Conservation (phyloP, 1,284 basidiomycete species). For the Naganishia albida region DNA sequence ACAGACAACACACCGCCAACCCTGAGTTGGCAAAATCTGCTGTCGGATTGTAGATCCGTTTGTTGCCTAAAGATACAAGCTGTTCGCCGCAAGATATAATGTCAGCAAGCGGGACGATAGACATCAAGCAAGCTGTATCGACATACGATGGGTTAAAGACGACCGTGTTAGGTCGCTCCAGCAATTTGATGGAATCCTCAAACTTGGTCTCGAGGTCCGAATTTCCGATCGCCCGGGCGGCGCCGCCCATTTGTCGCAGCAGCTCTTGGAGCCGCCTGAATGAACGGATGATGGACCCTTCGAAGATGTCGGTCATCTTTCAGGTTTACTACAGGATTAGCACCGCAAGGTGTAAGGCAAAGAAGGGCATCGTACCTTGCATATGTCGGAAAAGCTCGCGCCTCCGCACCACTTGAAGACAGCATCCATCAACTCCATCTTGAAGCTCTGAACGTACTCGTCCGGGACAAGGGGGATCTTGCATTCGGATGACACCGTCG, state of each 20-base stretch:
- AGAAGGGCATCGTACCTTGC: slow-evolving; percentile 70
- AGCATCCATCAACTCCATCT: slow-evolving; percentile 96
- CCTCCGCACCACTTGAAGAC: slow-evolving; percentile 97
- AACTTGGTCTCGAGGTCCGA: slow-evolving; percentile 89
- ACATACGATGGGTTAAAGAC: slow-evolving; percentile 80
- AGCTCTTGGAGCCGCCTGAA: slow-evolving; percentile 93
- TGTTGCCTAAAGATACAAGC: slow-evolving; percentile 24
- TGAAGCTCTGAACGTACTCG: slow-evolving; percentile 94
- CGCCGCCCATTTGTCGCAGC: slow-evolving; percentile 89
- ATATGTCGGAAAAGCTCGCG: slow-evolving; percentile 92
- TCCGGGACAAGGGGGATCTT: slow-evolving; percentile 87
- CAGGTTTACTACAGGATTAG: background rate
- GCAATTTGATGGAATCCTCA: slow-evolving; percentile 79
- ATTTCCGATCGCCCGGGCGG: slow-evolving; percentile 95
- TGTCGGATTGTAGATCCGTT: background rate
- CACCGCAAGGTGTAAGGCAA: background rate
- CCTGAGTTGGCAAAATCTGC: background rate
- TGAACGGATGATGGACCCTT: slow-evolving; percentile 89
- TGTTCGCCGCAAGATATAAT: background rate
- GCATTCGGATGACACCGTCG: slow-evolving; percentile 90
- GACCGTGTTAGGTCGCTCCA: slow-evolving; percentile 87
- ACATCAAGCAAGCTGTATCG: too few species aligned
- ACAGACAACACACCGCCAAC: too few species aligned
- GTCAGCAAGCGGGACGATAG: background rate
- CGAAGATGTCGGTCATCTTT: slow-evolving; percentile 92